A percentile compares a stretch with the other conserved stretches of the same genome.
Evolutionary conservation across 345 rosid species (phyloP).

Genomic region (Linum tenue): DNA sequence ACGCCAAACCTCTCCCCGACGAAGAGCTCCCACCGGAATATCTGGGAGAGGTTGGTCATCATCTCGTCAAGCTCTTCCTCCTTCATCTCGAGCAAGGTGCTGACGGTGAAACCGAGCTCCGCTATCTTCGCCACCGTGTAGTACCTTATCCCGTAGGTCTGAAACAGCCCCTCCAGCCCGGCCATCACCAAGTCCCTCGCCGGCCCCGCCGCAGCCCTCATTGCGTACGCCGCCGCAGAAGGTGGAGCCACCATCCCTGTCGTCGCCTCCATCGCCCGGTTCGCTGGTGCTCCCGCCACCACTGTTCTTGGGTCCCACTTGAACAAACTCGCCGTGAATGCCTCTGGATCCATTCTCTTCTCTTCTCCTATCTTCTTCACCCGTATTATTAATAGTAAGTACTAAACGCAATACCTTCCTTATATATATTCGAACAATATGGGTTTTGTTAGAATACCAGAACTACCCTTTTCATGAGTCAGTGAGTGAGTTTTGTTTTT

Average conservation of each 20-base stretch:
- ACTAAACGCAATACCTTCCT: not conserved
- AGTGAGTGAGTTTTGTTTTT: too few relatives aligned
- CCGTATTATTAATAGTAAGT: not conserved
- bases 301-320: constrained; percentile 60
- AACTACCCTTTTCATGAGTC: not conserved
- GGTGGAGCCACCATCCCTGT: constrained; percentile 8
- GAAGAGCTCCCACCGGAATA: constrained; percentile 85
- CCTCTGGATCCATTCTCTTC: constrained; percentile 63
- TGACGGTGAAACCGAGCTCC: constrained; percentile 89
- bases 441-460: not conserved
- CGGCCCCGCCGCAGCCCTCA: constrained; percentile 30
- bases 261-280: constrained; percentile 15
- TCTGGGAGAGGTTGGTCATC: constrained; percentile 88
- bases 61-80: constrained; percentile 97
- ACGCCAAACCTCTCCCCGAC: constrained; percentile 92
- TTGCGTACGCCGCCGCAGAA: constrained; percentile 28
- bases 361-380: not conserved
- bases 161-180: constrained; percentile 73
- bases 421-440: not conserved
- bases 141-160: constrained; percentile 73
- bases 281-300: constrained; percentile 13
- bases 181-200: constrained; percentile 37
- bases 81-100: constrained; percentile 79
- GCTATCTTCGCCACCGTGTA: constrained; percentile 85
- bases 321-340: constrained; percentile 62